Evolutionary conservation across 2,329 filamentous ascomycete species (phyloP).

Genomic region (Incumbomyces delicatus): DNA sequence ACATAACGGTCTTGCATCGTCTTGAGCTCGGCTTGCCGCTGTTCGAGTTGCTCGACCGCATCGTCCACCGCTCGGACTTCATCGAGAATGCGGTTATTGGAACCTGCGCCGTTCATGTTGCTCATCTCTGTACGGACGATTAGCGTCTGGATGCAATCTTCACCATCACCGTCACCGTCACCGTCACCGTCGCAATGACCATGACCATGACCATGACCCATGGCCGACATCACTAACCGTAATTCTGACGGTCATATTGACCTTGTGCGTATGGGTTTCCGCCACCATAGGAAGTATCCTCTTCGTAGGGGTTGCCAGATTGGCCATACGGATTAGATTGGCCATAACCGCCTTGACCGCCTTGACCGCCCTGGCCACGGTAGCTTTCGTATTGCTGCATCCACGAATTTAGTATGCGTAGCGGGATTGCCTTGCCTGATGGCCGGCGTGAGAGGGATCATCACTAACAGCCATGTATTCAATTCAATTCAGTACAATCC

Average conservation of each 20-base stretch:
- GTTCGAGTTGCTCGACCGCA: conserved; percentile 64
- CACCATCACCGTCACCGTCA: too few species aligned
- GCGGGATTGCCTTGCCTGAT: background rate
- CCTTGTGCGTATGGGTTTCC: conserved; percentile 36
- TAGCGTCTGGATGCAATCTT: background rate
- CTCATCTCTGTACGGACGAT: conserved; percentile 32
- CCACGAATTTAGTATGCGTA: background rate
- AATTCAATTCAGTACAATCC: too few species aligned
- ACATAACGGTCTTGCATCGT: conserved; percentile 62
- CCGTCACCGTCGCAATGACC: too few species aligned
- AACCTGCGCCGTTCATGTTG: conserved; percentile 39
- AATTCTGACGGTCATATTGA: conserved; percentile 26
- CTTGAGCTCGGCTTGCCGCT: conserved; percentile 61
- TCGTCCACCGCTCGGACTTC: conserved; percentile 72
- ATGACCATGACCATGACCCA: too few species aligned
- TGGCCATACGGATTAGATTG: conserved; percentile 9
- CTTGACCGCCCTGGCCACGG: background rate
- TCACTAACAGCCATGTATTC: conserved; percentile 4
- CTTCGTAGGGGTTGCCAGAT: conserved; percentile 15
- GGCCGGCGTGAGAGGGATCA: background rate
- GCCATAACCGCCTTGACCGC: background rate
- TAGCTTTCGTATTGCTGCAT: conserved; percentile 1
- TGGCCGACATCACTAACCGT: conserved; percentile 17
- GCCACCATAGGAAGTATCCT: conserved; percentile 9
- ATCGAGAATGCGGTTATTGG: conserved; percentile 70